A percentile compares a stretch with the other conserved stretches of the same genome.
phyloP scores from a whole-genome alignment of 163 green algal species.

The Scenedesmus sp. region DNA sequence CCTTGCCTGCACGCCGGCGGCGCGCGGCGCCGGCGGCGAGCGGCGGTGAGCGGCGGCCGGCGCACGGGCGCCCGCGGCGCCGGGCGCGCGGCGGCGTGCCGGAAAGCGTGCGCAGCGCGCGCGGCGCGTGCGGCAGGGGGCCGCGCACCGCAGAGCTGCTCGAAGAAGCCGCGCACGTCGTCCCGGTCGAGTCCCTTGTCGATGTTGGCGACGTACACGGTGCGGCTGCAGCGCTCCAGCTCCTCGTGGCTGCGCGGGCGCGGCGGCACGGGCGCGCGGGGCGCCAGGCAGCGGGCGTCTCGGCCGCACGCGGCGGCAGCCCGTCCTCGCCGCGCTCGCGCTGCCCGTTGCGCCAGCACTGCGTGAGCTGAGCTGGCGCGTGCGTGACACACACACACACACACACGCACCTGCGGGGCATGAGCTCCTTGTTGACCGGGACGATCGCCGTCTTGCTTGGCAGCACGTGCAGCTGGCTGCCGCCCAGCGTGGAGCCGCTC shows the following conservation, averaged over 20 bases:
- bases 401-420: conserved; percentile 74
- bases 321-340: too few species aligned
- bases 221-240: conserved; percentile 81
- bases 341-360: too few species aligned
- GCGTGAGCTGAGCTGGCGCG: too few species aligned
- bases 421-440: conserved; percentile 94
- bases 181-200: conserved; percentile 82
- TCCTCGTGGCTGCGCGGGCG: conserved; percentile 55
- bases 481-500: conserved; percentile 80
- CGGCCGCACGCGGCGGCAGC: too few species aligned
- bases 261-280: background rate
- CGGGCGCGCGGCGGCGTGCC: too few species aligned
- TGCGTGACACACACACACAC: too few species aligned
- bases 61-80: too few species aligned
- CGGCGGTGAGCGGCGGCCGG: background rate
- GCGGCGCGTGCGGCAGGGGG: too few species aligned
- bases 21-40: too few species aligned
- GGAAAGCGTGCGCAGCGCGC: too few species aligned
- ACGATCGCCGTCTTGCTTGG: conserved; percentile 96
- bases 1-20: conserved; percentile 51
- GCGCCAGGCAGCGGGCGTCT: conserved; percentile 41
- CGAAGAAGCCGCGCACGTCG: conserved; percentile 90
- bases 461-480: conserved; percentile 81
- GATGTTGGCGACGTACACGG: conserved; percentile 67
- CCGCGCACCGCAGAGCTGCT: conserved; percentile 89